Conservation (phyloP, 768 basidiomycete genomes). For the Calocybe indica region DNA sequence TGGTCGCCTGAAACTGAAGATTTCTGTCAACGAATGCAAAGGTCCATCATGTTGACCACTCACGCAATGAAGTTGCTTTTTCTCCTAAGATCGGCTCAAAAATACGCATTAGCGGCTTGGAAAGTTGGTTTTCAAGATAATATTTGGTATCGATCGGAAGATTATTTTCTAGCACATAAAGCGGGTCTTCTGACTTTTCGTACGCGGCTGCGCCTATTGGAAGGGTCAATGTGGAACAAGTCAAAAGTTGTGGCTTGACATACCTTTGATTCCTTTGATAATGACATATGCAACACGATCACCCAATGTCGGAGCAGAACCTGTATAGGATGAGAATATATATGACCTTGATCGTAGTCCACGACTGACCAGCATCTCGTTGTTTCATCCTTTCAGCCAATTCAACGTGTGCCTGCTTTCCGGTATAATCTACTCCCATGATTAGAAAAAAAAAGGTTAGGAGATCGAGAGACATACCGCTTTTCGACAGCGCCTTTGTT, state of each 20-base stretch:
- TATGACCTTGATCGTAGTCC: neutral
- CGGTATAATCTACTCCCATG: constrained; percentile 66
- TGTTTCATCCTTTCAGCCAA: constrained; percentile 93
- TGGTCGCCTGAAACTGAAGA: constrained; percentile 88
- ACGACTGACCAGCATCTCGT: constrained; percentile 75
- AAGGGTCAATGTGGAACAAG: neutral
- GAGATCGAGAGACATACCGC: constrained; percentile 38
- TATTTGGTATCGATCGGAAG: constrained; percentile 98
- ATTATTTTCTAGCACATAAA: constrained; percentile 97
- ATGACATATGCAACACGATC: constrained; percentile 99
- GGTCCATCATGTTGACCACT: constrained; percentile 19
- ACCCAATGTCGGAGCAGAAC: constrained; percentile 94
- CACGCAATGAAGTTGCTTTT: constrained; percentile 78
- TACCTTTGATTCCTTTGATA: constrained; percentile 92
- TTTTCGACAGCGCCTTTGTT: constrained; percentile 92
- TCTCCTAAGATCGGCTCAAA: constrained; percentile 98
- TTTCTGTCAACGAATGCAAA: constrained; percentile 8
- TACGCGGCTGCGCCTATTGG: constrained; percentile 86
- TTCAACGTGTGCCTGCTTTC: constrained; percentile 95
- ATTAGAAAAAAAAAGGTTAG: neutral
- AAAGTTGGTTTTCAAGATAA: constrained; percentile 96
- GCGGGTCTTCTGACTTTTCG: constrained; percentile 97
- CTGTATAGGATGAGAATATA: constrained; percentile 24
- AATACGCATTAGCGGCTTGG: constrained; percentile 94
- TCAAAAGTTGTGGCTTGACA: constrained; percentile 1